These are phyloP conservation scores for Neurospora sp. DNA, from an alignment of 495 filamentous ascomycete genomes.

Conservation along the genomic window DNA sequence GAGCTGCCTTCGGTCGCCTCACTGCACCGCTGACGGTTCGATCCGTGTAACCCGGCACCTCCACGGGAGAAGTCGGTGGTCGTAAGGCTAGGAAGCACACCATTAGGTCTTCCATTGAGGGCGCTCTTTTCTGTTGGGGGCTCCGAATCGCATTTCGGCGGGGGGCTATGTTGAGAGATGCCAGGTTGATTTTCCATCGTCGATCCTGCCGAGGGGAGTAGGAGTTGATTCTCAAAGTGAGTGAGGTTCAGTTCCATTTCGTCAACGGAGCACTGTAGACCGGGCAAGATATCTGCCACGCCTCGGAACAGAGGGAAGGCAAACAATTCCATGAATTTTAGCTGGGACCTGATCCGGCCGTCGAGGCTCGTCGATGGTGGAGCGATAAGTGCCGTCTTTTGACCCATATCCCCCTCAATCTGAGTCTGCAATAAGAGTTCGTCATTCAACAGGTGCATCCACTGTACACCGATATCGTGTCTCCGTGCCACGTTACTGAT, in stretches of 20 bases:
- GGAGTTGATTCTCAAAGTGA: constrained; percentile 59
- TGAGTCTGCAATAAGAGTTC: constrained; percentile 87
- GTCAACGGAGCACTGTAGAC: constrained; percentile 69
- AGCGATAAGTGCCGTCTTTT: constrained; percentile 76
- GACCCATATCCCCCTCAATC: constrained; percentile 82
- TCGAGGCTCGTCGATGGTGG: constrained; percentile 74
- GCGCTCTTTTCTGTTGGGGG: constrained; percentile 3
- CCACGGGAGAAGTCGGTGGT: constrained; percentile 24
- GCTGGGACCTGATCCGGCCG: constrained; percentile 78
- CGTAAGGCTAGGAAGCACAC: constrained; percentile 13
- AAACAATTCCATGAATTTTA: constrained; percentile 93
- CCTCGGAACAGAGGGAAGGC: constrained; percentile 83
- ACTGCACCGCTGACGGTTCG: constrained; percentile 37
- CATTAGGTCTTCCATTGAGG: constrained; percentile 18
- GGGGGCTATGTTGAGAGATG: not conserved
- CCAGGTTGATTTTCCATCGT: constrained; percentile 8
- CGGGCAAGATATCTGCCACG: constrained; percentile 72
- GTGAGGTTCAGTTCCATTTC: constrained; percentile 67
- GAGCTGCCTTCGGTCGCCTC: constrained; percentile 45
- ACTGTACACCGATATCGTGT: constrained; percentile 69
- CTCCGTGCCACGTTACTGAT: constrained; percentile 94
- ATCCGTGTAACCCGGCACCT: constrained; percentile 16
- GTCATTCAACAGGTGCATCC: constrained; percentile 85
- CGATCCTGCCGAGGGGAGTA: not conserved
- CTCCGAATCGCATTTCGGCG: constrained; percentile 3